These are phyloP conservation scores for Euphorbia pulcherrima DNA, from an alignment of 345 rosid genomes.

Conservation along the genomic window DNA sequence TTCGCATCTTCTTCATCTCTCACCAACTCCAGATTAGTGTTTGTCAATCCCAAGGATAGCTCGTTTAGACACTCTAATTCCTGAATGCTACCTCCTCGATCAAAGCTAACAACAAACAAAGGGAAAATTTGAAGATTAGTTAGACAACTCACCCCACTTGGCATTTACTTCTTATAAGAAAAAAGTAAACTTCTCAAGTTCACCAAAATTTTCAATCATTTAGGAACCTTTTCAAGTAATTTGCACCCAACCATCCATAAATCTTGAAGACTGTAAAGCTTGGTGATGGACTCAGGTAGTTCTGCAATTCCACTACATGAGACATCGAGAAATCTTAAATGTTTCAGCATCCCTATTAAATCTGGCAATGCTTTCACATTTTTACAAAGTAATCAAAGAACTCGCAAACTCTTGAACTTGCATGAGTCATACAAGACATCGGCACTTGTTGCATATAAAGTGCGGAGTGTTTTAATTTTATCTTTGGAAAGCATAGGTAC, in stretches of 20 bases:
- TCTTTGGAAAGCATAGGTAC: not conserved
- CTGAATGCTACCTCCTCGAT: not conserved
- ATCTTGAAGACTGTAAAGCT: constrained; percentile 23
- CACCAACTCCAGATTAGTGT: constrained; percentile 6
- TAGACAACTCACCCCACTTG: not conserved
- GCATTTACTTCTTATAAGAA: constrained; percentile 2
- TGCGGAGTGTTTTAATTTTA: not conserved
- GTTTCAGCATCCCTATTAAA: constrained; percentile 14
- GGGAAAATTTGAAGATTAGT: not conserved
- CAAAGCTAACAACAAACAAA: not conserved
- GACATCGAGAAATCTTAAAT: constrained; percentile 24
- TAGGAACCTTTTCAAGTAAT: not conserved
- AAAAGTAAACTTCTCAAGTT: not conserved
- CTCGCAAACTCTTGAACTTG: not conserved
- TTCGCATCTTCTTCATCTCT: constrained; percentile 17
- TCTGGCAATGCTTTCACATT: not conserved
- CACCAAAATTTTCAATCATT: constrained; percentile 1
- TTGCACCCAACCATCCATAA: constrained; percentile 3
- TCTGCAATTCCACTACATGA: not conserved
- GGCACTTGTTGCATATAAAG: not conserved
- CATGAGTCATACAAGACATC: not conserved
- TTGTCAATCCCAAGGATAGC: not conserved
- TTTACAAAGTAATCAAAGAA: not conserved
- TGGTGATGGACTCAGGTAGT: not conserved
- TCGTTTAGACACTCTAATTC: constrained; percentile 6